Percentiles rank a stretch among this genome's conserved stretches.
Evolutionary conservation across 257 asterid species (phyloP).

Genomic region (Thymus quinquecostatus): DNA sequence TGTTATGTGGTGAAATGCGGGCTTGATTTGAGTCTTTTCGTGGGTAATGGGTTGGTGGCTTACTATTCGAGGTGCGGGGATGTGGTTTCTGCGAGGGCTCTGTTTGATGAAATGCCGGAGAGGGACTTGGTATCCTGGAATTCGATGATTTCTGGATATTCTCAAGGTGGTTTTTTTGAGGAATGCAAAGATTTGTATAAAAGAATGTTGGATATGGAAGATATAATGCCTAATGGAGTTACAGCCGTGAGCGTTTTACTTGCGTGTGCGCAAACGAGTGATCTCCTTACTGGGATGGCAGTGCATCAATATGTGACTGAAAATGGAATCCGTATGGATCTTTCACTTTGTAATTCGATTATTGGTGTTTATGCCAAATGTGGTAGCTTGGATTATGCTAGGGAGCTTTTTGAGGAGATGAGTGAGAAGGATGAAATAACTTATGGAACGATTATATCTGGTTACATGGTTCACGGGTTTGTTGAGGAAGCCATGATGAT

Average conservation of each 20-base stretch:
- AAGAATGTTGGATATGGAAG: slow-evolving; percentile 53
- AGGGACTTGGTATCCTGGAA: slow-evolving; percentile 88
- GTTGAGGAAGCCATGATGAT: slow-evolving; percentile 61
- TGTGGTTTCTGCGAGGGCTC: slow-evolving; percentile 53
- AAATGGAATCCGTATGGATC: slow-evolving; percentile 59
- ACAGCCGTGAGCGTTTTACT: slow-evolving; percentile 70
- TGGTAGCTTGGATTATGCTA: slow-evolving; percentile 81
- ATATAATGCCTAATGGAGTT: slow-evolving; percentile 58
- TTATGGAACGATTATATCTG: slow-evolving; percentile 74
- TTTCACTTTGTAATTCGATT: slow-evolving; percentile 67
- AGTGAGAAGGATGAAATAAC: slow-evolving; percentile 72
- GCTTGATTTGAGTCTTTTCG: slow-evolving; percentile 65
- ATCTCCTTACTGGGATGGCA: slow-evolving; percentile 74
- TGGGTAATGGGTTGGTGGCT: slow-evolving; percentile 73
- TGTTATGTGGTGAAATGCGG: slow-evolving; percentile 61
- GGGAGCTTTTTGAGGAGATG: slow-evolving; percentile 77
- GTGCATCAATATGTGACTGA: slow-evolving; percentile 66
- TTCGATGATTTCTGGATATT: slow-evolving; percentile 81
- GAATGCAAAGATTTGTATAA: slow-evolving; percentile 70
- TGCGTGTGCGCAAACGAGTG: slow-evolving; percentile 80
- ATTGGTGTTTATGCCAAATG: slow-evolving; percentile 75
- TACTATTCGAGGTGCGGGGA: slow-evolving; percentile 73
- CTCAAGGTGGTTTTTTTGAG: slow-evolving; percentile 68
- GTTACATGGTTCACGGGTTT: slow-evolving; percentile 82
- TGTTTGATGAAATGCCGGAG: slow-evolving; percentile 66